Base-by-base conservation (phyloP, 306 rosid species). In the Elaeagnus macrophylla region DNA sequence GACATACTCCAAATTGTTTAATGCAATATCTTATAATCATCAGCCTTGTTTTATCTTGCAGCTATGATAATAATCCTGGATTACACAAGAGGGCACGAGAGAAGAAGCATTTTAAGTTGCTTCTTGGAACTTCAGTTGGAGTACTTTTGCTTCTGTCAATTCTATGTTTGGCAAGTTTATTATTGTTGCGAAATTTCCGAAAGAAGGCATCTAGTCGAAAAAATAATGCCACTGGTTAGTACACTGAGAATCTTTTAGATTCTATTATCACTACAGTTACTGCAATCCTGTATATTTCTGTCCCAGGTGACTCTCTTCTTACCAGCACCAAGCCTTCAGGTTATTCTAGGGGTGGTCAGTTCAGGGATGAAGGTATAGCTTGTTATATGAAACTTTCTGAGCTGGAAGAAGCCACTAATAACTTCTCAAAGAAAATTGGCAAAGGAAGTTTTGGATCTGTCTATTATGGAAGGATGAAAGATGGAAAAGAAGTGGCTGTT, bases 401-500 rank as follows among this genome's bases (percentile, higher is more conserved):
- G 51, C 82, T 93, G 62, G 87, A 67, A 75, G 94, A 73, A 70
- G 99, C 95, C 48, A 93, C 99, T 1, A 63, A 77, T 64, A 73
- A 74, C 42, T 87, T 80, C 58, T 67, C 82, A 8, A 84, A 75
- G 79, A 87, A 87, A 73, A 79, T 87, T 49, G 96, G 99, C 54
- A 77, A 69, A 69, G 99, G 99, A 67, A 93, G 99, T 81, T 93
- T 93, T 69, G 99, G 99, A 55, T 82, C 84, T 48, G 99, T 93
- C 63, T 87, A 77, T 67, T 81, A 93, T 66, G 96, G 99, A 55
- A 93, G 77, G 69, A 93, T 87, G 99, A 77, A 42, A 69, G 96
- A 91, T n/a, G 96, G 89, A 56, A 93, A 93, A 72, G 99, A 93
- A 75, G 79, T 93, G 7, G 96, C 99, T n/a, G 96, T 91, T 54